These are phyloP conservation scores for Steccherinum ochraceum DNA, from an alignment of 768 basidiomycete genomes.

Conservation along the genomic window DNA sequence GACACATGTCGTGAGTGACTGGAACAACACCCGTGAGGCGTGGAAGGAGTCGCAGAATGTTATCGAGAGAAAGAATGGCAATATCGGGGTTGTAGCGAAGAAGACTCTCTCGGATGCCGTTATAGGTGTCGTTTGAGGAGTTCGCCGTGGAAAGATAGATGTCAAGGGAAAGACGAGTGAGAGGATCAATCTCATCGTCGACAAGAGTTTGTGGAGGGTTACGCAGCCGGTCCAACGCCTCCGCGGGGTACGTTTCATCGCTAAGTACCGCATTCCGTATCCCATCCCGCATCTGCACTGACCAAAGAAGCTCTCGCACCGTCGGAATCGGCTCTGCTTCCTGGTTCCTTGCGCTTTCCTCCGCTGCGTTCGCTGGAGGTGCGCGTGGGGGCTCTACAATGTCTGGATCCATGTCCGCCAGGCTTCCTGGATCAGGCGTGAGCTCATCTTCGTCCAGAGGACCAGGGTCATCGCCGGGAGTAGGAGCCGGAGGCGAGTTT, in stretches of 20 bases:
- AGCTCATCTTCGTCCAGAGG: too few species aligned
- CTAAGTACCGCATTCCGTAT: background rate
- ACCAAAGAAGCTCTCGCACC: background rate
- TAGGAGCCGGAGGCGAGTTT: too few species aligned
- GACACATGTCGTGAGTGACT: slow-evolving; percentile 10
- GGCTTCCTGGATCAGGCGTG: background rate
- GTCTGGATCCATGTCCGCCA: background rate
- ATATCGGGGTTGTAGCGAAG: slow-evolving; percentile 9
- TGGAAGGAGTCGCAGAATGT: slow-evolving; percentile 6
- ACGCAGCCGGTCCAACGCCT: background rate
- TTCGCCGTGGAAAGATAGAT: slow-evolving; percentile 12
- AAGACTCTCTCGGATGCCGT: slow-evolving; percentile 6
- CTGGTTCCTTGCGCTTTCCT: background rate
- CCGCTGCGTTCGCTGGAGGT: too few species aligned
- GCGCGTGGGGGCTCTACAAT: background rate
- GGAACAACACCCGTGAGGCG: slow-evolving; percentile 10
- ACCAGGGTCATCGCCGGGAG: too few species aligned
- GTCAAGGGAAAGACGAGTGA: slow-evolving; percentile 11
- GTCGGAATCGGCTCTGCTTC: background rate
- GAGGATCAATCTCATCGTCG: background rate
- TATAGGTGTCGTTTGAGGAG: slow-evolving; percentile 12
- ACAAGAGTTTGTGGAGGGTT: background rate
- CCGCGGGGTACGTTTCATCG: background rate
- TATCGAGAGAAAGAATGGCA: slow-evolving; percentile 7
- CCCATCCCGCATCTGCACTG: background rate